Evolutionary conservation across 768 basidiomycete genomes (phyloP).

Genomic region (Dacryopinax spathularia): DNA sequence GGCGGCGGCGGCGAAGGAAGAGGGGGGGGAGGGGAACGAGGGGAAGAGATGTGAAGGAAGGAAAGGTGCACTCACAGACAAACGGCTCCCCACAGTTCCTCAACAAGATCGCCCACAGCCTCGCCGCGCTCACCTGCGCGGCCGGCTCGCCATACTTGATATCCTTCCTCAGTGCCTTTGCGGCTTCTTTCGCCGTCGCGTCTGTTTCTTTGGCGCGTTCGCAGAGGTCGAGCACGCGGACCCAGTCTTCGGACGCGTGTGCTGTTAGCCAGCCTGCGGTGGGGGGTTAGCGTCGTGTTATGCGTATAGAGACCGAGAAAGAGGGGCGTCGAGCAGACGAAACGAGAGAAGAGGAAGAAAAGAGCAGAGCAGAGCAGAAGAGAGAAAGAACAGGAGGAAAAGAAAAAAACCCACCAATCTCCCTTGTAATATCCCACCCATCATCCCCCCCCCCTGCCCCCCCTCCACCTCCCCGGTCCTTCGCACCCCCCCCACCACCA

Average conservation of each 20-base stretch:
- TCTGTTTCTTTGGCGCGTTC: constrained; percentile 66
- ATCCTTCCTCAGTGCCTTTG: constrained; percentile 64
- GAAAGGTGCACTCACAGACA: constrained; percentile 29
- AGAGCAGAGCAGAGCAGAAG: too few species aligned
- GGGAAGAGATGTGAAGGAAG: constrained; percentile 5
- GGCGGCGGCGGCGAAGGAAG: constrained; percentile 14
- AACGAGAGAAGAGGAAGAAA: too few species aligned
- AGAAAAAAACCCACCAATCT: constrained; percentile 13
- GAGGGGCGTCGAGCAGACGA: too few species aligned
- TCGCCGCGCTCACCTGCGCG: constrained; percentile 60
- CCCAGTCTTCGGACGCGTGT: constrained; percentile 55
- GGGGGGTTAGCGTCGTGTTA: not conserved
- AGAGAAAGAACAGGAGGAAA: too few species aligned
- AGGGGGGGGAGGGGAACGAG: constrained; percentile 14
- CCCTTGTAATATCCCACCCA: constrained; percentile 16
- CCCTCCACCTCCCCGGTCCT: constrained; percentile 2
- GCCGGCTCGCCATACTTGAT: constrained; percentile 78
- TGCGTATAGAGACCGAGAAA: too few species aligned
- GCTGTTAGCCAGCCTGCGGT: constrained; percentile 12
- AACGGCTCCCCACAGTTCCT: constrained; percentile 64
- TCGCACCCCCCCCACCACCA: too few species aligned
- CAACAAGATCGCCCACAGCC: constrained; percentile 83
- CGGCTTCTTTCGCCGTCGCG: constrained; percentile 65
- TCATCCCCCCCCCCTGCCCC: constrained; percentile 5
- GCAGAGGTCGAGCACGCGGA: constrained; percentile 69